Percentiles rank a stretch among this genome's conserved stretches.
Evolutionary conservation across 192 early-diverging fungal species (phyloP).

Genomic region (Ambispora gerdemannii): DNA sequence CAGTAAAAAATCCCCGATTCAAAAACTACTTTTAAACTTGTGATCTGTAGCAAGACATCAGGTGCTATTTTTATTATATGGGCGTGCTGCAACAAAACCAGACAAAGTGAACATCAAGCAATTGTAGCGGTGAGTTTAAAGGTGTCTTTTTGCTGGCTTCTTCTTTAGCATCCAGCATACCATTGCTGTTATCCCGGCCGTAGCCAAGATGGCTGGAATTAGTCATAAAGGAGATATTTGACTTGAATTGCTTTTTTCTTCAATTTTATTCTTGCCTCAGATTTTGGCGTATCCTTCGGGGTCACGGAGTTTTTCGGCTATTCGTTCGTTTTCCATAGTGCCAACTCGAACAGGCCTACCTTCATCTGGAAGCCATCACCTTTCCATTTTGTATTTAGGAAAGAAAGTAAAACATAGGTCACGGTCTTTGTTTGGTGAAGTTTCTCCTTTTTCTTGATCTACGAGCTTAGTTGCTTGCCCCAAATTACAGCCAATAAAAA

Average conservation of each 20-base stretch:
- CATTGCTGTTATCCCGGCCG: too few relatives aligned
- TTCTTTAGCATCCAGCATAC: too few relatives aligned
- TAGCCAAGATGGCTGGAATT: too few relatives aligned
- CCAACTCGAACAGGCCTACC: conserved; percentile 13
- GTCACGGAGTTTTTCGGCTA: neutral
- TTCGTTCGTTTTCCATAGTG: conserved; percentile 12
- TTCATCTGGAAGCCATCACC: conserved; percentile 9
- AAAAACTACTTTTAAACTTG: too few relatives aligned
- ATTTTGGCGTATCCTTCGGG: neutral
- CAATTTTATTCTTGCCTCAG: neutral
- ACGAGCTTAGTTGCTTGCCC: conserved; percentile 10
- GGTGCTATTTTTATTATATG: too few relatives aligned
- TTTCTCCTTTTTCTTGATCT: neutral
- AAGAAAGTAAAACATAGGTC: conserved; percentile 12
- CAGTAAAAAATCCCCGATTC: too few relatives aligned
- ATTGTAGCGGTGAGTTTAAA: too few relatives aligned
- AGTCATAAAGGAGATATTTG: neutral
- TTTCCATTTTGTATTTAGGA: conserved; percentile 22
- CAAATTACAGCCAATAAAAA: conserved; percentile 17
- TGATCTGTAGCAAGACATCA: too few relatives aligned
- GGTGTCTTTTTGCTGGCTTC: too few relatives aligned
- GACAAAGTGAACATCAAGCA: too few relatives aligned
- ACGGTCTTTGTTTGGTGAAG: neutral
- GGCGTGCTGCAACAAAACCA: too few relatives aligned
- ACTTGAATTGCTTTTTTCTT: neutral